A percentile compares a stretch with the other conserved stretches of the same genome.
These are phyloP conservation scores for Talaromyces sp. DNA, from an alignment of 2,329 filamentous ascomycete genomes.

Conservation along the genomic window DNA sequence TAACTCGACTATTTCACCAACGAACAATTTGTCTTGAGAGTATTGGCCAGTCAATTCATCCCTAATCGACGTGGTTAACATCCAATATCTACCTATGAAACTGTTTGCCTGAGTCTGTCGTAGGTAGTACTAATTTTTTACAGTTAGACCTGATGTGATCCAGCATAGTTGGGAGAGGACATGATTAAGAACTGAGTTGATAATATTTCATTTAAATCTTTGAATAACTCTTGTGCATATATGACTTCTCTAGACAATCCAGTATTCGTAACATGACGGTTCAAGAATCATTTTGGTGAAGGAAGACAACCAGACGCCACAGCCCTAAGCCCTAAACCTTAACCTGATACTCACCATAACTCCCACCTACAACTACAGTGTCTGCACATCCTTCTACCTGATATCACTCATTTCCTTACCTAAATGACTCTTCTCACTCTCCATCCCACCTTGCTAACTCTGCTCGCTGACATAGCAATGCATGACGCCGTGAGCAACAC, in stretches of 20 bases:
- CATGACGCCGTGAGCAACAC: constrained; percentile 2
- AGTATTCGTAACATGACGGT: too few relatives aligned
- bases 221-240: not conserved
- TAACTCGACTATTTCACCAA: not conserved
- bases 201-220: not conserved
- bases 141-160: not conserved
- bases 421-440: not conserved
- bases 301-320: not conserved
- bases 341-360: not conserved
- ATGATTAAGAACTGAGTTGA: not conserved
- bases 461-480: not conserved
- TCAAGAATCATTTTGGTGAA: not conserved
- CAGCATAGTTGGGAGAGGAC: not conserved
- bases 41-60: not conserved
- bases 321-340: not conserved
- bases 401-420: not conserved
- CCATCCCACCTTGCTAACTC: constrained; percentile 5
- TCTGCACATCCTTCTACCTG: not conserved
- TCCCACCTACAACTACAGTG: not conserved
- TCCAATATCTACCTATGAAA: not conserved
- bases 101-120: not conserved
- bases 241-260: not conserved
- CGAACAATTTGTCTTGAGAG: not conserved
- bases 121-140: not conserved
- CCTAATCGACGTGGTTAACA: not conserved